Conservation (phyloP, 202 grass and related monocot genomes). For the Elaeis oleifera region DNA sequence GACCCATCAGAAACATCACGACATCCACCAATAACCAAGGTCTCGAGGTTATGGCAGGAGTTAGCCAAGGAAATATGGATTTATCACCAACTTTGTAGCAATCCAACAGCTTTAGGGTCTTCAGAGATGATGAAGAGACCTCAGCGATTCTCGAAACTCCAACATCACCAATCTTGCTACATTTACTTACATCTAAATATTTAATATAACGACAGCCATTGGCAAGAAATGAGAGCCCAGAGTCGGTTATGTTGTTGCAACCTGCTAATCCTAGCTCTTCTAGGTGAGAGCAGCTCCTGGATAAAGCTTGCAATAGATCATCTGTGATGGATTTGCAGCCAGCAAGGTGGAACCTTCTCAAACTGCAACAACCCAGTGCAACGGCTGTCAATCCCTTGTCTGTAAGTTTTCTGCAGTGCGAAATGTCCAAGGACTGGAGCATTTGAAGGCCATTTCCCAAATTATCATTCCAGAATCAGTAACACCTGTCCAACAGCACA, state of each 20-base stretch:
- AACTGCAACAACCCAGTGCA: conserved; percentile 44
- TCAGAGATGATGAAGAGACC: conserved; percentile 43
- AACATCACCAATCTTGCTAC: conserved; percentile 63
- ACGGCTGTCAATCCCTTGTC: conserved; percentile 58
- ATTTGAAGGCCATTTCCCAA: conserved; percentile 39
- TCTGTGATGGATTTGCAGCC: conserved; percentile 74
- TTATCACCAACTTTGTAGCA: conserved; percentile 60
- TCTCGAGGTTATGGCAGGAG: conserved; percentile 65
- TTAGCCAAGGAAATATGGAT: conserved; percentile 56
- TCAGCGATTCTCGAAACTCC: conserved; percentile 64
- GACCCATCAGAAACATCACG: conserved; percentile 52
- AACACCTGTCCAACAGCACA: conserved; percentile 8
- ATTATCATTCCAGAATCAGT: conserved; percentile 60
- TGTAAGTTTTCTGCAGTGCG: conserved; percentile 67
- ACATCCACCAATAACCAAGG: conserved; percentile 67
- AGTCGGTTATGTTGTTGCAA: conserved; percentile 63
- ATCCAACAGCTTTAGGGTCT: conserved; percentile 58
- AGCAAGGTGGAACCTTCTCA: conserved; percentile 45
- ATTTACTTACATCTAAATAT: conserved; percentile 76
- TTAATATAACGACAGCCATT: conserved; percentile 61
- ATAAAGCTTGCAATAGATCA: conserved; percentile 51
- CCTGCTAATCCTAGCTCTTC: conserved; percentile 56
- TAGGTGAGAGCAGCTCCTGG: conserved; percentile 49
- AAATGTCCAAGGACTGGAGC: conserved; percentile 66
- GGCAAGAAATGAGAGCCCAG: conserved; percentile 53